These are phyloP conservation scores for Rhizopogon roseolus DNA, from an alignment of 768 basidiomycete genomes.

Conservation along the genomic window DNA sequence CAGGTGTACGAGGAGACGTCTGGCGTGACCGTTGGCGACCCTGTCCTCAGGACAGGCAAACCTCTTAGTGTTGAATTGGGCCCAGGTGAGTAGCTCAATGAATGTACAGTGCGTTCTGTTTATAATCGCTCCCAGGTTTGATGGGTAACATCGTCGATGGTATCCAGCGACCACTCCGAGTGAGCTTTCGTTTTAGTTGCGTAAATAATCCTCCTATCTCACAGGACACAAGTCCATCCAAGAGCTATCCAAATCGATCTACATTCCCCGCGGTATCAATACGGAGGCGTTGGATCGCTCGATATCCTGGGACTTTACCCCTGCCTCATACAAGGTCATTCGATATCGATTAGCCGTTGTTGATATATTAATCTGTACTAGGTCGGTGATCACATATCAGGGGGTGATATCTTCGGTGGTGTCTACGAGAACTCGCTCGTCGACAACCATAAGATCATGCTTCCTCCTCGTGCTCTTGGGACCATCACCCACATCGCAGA, in stretches of 20 bases:
- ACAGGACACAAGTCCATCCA: conserved; percentile 64
- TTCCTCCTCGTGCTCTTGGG: conserved; percentile 89
- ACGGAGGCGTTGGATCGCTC: conserved; percentile 89
- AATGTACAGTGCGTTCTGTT: background rate
- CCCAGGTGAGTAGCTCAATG: conserved; percentile 58
- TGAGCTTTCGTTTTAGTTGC: conserved; percentile 31
- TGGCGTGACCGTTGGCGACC: conserved; percentile 98
- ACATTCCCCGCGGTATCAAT: conserved; percentile 98
- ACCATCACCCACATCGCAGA: conserved; percentile 92
- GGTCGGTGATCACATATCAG: conserved; percentile 96
- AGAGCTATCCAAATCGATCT: conserved; percentile 97
- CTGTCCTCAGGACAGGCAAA: conserved; percentile 95
- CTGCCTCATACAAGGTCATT: conserved; percentile 67
- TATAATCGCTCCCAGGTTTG: conserved; percentile 51
- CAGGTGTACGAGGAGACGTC: conserved; percentile 99
- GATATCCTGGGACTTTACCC: conserved; percentile 93
- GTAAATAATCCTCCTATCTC: conserved; percentile 6
- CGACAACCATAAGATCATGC: conserved; percentile 96
- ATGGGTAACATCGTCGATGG: conserved; percentile 99
- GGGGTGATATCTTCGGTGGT: conserved; percentile 92
- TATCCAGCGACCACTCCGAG: conserved; percentile 88
- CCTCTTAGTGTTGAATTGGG: conserved; percentile 97
- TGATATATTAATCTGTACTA: conserved; percentile 23
- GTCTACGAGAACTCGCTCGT: conserved; percentile 98
- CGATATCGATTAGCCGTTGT: background rate